phyloP scores from a whole-genome alignment of 106 monocot species.

The Dendrobium catenatum region DNA sequence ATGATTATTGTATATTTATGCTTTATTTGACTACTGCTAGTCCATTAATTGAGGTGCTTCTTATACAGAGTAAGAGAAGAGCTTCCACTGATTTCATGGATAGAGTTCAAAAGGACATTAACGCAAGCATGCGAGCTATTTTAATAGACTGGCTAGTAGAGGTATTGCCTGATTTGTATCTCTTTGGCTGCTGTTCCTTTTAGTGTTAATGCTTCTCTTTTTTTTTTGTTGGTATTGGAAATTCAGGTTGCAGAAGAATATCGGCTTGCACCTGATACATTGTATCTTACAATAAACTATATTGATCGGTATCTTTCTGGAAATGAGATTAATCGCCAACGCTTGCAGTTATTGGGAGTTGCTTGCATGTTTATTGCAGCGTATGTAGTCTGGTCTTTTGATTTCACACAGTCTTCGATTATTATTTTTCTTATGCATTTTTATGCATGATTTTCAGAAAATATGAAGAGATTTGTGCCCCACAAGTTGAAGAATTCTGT shows the following conservation, averaged over 20 bases:
- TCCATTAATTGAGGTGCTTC: background rate
- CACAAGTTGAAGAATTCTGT: slow-evolving; percentile 91
- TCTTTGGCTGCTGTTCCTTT: no score
- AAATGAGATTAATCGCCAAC: slow-evolving; percentile 68
- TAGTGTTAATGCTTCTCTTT: no score
- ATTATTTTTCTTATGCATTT: background rate
- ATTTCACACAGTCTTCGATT: background rate
- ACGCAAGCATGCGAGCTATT: slow-evolving; percentile 72
- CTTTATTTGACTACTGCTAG: background rate
- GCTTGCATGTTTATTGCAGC: slow-evolving; percentile 85
- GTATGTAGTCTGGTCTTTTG: slow-evolving; percentile 18
- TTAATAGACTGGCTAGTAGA: slow-evolving; percentile 69
- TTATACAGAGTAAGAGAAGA: slow-evolving; percentile 52
- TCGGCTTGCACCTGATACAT: slow-evolving; percentile 68
- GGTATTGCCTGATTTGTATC: slow-evolving; percentile 14
- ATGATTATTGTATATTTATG: background rate
- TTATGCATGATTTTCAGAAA: slow-evolving; percentile 34
- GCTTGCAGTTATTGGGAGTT: slow-evolving; percentile 70
- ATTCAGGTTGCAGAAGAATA: slow-evolving; percentile 82
- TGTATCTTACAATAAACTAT: slow-evolving; percentile 75
- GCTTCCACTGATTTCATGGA: slow-evolving; percentile 78
- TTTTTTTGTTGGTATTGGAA: background rate
- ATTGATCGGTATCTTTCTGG: slow-evolving; percentile 81
- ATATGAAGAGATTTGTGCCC: slow-evolving; percentile 87
- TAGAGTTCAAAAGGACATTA: slow-evolving; percentile 74